Percentiles rank a stretch among this genome's conserved stretches.
Conservation (phyloP, 2,329 filamentous ascomycete genomes). For the Mariannaea elegans region DNA sequence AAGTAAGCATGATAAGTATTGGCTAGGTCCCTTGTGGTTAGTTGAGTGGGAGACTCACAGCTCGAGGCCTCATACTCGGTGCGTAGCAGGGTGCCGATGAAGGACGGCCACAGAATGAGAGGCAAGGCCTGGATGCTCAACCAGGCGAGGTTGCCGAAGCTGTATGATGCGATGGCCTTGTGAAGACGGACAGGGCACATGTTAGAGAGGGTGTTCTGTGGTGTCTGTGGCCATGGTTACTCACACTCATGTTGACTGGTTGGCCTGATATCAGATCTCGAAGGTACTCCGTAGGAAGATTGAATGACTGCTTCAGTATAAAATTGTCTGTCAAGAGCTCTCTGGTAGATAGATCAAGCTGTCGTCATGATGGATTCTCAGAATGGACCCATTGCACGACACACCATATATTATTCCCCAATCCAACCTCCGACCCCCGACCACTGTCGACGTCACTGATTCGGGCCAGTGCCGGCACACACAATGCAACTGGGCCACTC, state of each 20-base stretch:
- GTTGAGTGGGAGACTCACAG: conserved; percentile 36
- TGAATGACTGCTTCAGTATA: no score
- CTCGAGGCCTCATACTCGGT: conserved; percentile 43
- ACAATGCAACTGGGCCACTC: not conserved
- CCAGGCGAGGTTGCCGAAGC: conserved; percentile 62
- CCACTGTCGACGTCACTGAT: conserved; percentile 3
- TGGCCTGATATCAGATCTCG: no score
- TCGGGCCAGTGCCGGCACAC: no score
- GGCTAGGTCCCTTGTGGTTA: no score
- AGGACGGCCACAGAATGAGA: conserved; percentile 57
- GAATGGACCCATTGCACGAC: not conserved
- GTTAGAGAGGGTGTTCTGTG: no score
- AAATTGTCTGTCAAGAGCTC: no score
- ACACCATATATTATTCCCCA: not conserved
- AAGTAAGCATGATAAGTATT: not conserved
- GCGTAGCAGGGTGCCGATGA: conserved; percentile 55
- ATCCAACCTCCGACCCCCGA: no score
- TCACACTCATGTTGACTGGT: no score
- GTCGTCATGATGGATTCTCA: not conserved
- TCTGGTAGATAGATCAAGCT: not conserved
- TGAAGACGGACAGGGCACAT: not conserved
- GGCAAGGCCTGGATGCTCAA: conserved; percentile 57
- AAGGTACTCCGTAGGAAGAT: no score
- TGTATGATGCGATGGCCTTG: conserved; percentile 60
- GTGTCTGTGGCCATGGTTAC: no score